Evolutionary conservation across 2,329 filamentous ascomycete species (phyloP).

Genomic region (Coniochaeta sp.): DNA sequence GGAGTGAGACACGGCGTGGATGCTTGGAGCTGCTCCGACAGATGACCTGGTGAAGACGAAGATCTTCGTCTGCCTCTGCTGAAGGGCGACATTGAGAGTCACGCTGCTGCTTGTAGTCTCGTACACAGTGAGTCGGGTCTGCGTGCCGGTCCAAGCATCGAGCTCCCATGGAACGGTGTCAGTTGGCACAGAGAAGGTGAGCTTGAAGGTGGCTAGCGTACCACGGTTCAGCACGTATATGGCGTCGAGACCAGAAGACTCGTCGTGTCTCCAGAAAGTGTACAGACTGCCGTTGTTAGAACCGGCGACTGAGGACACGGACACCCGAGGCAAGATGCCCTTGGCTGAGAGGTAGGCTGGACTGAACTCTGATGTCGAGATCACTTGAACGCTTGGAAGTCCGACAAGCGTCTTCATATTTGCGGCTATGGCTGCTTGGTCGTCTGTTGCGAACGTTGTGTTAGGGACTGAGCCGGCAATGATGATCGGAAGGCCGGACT

Average conservation of each 20-base stretch:
- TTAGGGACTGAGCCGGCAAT: conserved; percentile 9
- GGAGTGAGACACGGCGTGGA: background rate
- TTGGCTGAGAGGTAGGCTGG: background rate
- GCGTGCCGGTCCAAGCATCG: conserved; percentile 10
- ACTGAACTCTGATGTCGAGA: conserved; percentile 1
- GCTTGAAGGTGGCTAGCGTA: conserved; percentile 7
- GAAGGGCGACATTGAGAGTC: background rate
- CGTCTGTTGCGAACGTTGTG: conserved; percentile 4
- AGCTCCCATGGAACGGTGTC: conserved; percentile 8
- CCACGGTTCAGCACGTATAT: conserved; percentile 10
- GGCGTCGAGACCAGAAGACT: background rate
- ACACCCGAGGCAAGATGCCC: conserved; percentile 2
- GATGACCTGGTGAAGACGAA: background rate
- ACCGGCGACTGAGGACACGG: background rate
- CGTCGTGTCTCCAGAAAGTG: conserved; percentile 6
- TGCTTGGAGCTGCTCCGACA: background rate
- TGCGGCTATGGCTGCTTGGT: conserved; percentile 4
- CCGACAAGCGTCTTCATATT: conserved; percentile 8
- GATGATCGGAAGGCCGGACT: conserved; percentile 14
- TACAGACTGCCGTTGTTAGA: conserved; percentile 8
- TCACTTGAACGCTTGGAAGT: conserved; percentile 2
- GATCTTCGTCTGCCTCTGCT: background rate
- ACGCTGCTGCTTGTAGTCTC: background rate
- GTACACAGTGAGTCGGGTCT: conserved; percentile 5
- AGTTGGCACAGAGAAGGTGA: conserved; percentile 13